Conservation (phyloP, 305 asterid genomes). For the Solanum hybrid region DNA sequence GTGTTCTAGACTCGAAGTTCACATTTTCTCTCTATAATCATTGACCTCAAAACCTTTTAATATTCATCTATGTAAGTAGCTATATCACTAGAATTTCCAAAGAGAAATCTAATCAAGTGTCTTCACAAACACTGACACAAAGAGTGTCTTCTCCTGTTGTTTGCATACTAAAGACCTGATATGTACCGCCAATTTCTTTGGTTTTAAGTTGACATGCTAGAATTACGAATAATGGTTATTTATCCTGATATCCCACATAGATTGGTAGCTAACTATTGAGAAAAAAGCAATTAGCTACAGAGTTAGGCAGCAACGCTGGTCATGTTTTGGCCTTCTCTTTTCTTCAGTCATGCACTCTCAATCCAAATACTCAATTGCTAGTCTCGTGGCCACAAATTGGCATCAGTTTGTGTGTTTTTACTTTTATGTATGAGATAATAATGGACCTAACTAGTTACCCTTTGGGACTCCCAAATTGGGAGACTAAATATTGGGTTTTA, state of each 20-base stretch:
- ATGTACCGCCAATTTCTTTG: background rate
- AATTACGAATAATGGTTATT: background rate
- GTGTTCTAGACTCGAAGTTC: background rate
- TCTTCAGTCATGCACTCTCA: background rate
- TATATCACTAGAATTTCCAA: background rate
- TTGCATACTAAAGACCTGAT: background rate
- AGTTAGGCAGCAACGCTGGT: background rate
- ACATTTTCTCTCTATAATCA: background rate
- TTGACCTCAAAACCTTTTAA: background rate
- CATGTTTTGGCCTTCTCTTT: background rate
- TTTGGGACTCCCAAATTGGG: background rate
- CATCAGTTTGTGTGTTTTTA: background rate
- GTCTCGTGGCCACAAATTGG: background rate
- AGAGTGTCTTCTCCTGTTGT: background rate
- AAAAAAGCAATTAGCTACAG: background rate
- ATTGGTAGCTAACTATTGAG: background rate
- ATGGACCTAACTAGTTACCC: background rate
- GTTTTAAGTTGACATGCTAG: background rate
- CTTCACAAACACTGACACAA: background rate
- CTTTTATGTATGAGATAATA: background rate
- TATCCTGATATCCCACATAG: background rate
- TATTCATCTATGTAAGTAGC: background rate
- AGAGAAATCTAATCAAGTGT: background rate
- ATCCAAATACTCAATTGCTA: background rate
- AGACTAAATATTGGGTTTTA: background rate